Base-by-base conservation (phyloP, 2,329 filamentous ascomycete genomes). In the Cladosporium sp. region DNA sequence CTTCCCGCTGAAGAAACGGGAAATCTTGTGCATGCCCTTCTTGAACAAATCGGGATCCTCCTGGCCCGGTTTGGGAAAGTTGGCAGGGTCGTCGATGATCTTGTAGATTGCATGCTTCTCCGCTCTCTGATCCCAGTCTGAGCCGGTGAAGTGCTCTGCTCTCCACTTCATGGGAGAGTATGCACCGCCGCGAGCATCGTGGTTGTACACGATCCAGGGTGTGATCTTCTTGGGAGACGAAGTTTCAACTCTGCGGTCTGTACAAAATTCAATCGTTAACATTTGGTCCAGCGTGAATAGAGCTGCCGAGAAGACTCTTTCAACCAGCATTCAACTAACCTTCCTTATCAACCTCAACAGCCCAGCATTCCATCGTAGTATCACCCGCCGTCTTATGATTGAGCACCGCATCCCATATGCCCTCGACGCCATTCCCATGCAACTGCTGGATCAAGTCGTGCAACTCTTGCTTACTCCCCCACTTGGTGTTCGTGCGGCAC, bases 371-470 rank as follows among this genome's bases (percentile, higher is more conserved):
- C 63, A 88, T 85, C 20, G 77, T 82, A 45, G 73, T 73, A 63
- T 89, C 85, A 6, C 82, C 85, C 2, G 78, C 84, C 2, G 84
- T 83, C 64, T 85, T 87, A 64, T 88, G 85, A 60, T 88, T 89
- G 38, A 88, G 70, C 6, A 89, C 84, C 1, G 83, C 81, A 64
- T 88, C 85, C 75, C 83, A 88, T 56, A 86, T 77, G 0, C 87
- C 59, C 0, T 77, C 76, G 7, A 88, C 71, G 0, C 76, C 78
- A 19, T 76, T 57, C 32, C 76, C 68, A 44, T 77, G 71, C 0
- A 83, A 82, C 11, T 69, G 66, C 17, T 72, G 65, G 2, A 72
- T 68, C 42, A 89, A 64, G n/a, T 73, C 70, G 2, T 78, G 56
- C 13, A 89, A 69, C 50, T 88, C 83, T 39, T 79, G 75, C 59